These are phyloP conservation scores for Eucalyptus viminalis DNA, from an alignment of 345 rosid species.

Conservation along the genomic window DNA sequence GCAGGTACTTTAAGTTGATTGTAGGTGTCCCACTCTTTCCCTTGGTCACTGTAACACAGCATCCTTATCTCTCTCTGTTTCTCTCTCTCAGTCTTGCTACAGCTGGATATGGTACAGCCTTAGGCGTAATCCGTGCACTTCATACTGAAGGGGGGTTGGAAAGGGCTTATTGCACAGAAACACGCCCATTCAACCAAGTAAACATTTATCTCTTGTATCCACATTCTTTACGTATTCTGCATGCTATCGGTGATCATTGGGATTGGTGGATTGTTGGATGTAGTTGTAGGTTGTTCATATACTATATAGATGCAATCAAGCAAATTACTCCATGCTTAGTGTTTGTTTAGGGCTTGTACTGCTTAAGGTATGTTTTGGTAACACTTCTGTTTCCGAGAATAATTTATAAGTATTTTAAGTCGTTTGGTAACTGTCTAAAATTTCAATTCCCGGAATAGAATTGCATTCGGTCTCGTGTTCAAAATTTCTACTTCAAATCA, in stretches of 20 bases:
- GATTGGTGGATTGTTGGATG: not conserved
- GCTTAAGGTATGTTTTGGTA: not conserved
- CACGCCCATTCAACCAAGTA: slow-evolving; percentile 98
- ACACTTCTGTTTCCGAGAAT: fast-evolving
- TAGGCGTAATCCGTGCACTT: slow-evolving; percentile 87
- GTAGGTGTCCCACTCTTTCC: not conserved
- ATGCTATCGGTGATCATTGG: not conserved
- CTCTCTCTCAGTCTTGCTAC: slow-evolving; percentile 69
- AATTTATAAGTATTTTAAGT: too few species aligned
- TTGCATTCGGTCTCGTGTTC: fast-evolving
- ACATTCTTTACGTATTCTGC: not conserved
- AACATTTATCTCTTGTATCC: not conserved
- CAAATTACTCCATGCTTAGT: not conserved
- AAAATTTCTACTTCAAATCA: too few species aligned
- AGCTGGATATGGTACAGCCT: slow-evolving; percentile 97
- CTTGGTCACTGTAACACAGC: not conserved
- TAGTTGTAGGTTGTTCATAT: not conserved
- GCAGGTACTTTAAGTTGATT: slow-evolving; percentile 34
- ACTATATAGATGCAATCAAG: not conserved
- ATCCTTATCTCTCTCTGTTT: not conserved
- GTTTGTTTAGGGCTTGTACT: not conserved
- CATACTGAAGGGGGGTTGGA: slow-evolving; percentile 53
- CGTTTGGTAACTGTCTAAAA: too few species aligned
- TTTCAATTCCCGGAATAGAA: too few species aligned
- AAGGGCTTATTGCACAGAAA: slow-evolving; percentile 94